Conservation (phyloP, 2,329 filamentous ascomycete genomes). For the Cercospora sesami region DNA sequence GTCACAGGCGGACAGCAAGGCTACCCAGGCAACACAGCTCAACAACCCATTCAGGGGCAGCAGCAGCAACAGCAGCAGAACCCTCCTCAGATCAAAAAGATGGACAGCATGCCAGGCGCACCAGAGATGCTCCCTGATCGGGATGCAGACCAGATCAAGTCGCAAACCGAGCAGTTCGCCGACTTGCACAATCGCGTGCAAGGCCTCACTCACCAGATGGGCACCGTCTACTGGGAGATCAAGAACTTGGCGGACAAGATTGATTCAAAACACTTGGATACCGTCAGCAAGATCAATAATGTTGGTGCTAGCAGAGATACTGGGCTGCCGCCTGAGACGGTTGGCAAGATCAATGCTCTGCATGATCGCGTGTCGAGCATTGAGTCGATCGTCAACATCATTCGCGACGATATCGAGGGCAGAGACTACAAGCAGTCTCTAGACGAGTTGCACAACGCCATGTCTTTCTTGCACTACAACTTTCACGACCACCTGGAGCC, state of each 20-base stretch:
- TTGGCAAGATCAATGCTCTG: constrained; percentile 27
- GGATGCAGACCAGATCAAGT: constrained; percentile 42
- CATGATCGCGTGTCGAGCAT: constrained; percentile 40
- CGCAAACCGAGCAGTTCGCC: constrained; percentile 64
- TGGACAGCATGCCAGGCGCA: constrained; percentile 44
- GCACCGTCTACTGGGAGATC: constrained; percentile 61
- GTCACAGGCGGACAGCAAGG: constrained; percentile 34
- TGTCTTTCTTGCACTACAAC: constrained; percentile 45
- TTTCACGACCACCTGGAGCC: constrained; percentile 56
- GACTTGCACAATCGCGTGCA: constrained; percentile 86
- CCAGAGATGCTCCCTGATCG: constrained; percentile 44
- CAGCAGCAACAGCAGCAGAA: constrained; percentile 33
- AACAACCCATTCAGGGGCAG: constrained; percentile 31
- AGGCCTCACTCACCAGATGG: constrained; percentile 67
- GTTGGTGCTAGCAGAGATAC: constrained; percentile 49
- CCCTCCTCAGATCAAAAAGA: constrained; percentile 27
- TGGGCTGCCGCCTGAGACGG: constrained; percentile 27
- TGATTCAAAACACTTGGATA: constrained; percentile 60
- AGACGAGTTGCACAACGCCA: constrained; percentile 54
- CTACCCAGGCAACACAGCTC: constrained; percentile 25
- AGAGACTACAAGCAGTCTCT: constrained; percentile 60
- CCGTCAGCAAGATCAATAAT: constrained; percentile 48
- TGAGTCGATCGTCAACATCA: constrained; percentile 51
- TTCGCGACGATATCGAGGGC: constrained; percentile 57
- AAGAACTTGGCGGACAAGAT: constrained; percentile 53